Conservation (phyloP, 2,329 filamentous ascomycete genomes). For the Clarireedia sp. region DNA sequence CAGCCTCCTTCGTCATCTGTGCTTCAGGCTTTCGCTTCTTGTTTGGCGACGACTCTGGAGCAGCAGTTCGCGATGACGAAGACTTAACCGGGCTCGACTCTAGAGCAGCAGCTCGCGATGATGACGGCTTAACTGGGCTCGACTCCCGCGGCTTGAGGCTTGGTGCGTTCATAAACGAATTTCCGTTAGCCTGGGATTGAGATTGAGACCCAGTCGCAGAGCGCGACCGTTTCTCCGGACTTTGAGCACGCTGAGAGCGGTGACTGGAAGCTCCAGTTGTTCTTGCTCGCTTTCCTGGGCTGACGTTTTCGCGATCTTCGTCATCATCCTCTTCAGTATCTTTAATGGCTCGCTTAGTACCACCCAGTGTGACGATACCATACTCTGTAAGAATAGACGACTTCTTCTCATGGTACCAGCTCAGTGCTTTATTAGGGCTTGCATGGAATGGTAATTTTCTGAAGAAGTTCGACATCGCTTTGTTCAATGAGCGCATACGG, state of each 20-base stretch:
- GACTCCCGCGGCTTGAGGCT: not conserved
- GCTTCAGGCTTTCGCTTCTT: constrained; percentile 27
- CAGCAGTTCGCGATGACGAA: constrained; percentile 4
- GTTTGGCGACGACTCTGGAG: constrained; percentile 10
- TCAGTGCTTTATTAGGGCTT: not conserved
- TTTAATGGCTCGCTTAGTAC: not conserved
- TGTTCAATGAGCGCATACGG: constrained; percentile 26
- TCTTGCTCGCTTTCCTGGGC: constrained; percentile 20
- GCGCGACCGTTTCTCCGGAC: constrained; percentile 6
- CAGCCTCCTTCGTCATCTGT: constrained; percentile 24
- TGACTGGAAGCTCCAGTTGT: constrained; percentile 1
- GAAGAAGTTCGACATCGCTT: constrained; percentile 21
- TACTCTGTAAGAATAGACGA: constrained; percentile 1
- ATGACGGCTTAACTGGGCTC: constrained; percentile 2
- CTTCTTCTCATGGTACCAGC: constrained; percentile 5
- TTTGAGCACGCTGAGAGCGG: not conserved
- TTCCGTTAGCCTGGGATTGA: constrained; percentile 8
- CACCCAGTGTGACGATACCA: not conserved
- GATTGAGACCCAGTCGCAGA: not conserved
- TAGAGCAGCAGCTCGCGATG: constrained; percentile 6
- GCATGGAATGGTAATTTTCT: constrained; percentile 7
- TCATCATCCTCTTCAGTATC: constrained; percentile 10
- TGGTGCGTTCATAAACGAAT: constrained; percentile 1
- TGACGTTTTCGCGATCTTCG: constrained; percentile 18
- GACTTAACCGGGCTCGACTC: not conserved